Conservation (phyloP, 1,139 yeast species). For the Blastobotrys elegans region DNA sequence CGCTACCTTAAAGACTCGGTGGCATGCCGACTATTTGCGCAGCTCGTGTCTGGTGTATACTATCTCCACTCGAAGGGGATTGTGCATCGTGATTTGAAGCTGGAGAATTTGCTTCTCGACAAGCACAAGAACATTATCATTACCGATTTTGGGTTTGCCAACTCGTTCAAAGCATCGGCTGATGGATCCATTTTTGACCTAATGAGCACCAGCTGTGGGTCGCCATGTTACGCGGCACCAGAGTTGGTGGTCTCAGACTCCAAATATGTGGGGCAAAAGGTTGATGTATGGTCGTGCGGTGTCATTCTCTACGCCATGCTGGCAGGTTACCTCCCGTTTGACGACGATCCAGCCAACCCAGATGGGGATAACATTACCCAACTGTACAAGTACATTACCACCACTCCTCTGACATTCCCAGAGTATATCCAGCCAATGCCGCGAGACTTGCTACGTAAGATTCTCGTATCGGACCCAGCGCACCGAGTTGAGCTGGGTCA, state of each 20-base stretch:
- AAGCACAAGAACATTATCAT: slow-evolving; percentile 75
- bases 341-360: slow-evolving; percentile 94
- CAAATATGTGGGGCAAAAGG: slow-evolving; percentile 90
- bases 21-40: slow-evolving; percentile 88
- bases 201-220: slow-evolving; percentile 96
- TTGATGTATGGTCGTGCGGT: slow-evolving; percentile 96
- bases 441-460: slow-evolving; percentile 79
- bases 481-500: slow-evolving; percentile 64
- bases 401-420: slow-evolving; percentile 90
- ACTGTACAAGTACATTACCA: slow-evolving; percentile 84
- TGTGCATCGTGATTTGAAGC: slow-evolving; percentile 74
- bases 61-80: slow-evolving; percentile 83
- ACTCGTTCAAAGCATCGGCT: slow-evolving; percentile 53
- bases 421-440: slow-evolving; percentile 90
- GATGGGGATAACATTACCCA: slow-evolving; percentile 93
- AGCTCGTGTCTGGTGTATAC: slow-evolving; percentile 86
- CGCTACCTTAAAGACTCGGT: slow-evolving; percentile 79
- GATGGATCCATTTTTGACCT: slow-evolving; percentile 46
- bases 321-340: slow-evolving; percentile 96
- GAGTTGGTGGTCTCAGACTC: slow-evolving; percentile 84
- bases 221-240: slow-evolving; percentile 98
- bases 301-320: slow-evolving; percentile 94
- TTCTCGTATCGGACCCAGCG: slow-evolving; percentile 82
- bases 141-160: slow-evolving; percentile 88
- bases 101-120: slow-evolving; percentile 65